Evolutionary conservation across 1,284 basidiomycete species (phyloP).

Genomic region (Hypsizygus ulmarius): DNA sequence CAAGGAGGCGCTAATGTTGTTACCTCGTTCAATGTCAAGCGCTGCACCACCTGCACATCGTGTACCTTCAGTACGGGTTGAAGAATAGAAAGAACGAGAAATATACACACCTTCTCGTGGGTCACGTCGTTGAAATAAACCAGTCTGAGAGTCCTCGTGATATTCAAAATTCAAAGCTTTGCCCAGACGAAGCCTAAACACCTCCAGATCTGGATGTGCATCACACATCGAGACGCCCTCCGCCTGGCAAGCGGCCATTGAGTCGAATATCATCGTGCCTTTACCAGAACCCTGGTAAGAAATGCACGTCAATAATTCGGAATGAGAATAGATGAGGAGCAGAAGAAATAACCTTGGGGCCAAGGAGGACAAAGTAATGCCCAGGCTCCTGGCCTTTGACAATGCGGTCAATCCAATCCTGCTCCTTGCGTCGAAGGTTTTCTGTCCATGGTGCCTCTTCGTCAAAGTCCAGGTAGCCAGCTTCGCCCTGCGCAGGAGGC

Average conservation of each 20-base stretch:
- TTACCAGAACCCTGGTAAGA: constrained; percentile 46
- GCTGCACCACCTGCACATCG: constrained; percentile 61
- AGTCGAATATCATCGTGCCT: constrained; percentile 79
- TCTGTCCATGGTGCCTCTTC: constrained; percentile 47
- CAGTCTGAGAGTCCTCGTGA: constrained; percentile 78
- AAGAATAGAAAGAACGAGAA: neutral
- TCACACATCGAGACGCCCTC: constrained; percentile 54
- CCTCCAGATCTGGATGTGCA: constrained; percentile 57
- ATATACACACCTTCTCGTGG: constrained; percentile 63
- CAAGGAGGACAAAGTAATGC: constrained; percentile 75
- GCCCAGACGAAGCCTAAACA: constrained; percentile 79
- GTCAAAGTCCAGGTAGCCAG: constrained; percentile 40
- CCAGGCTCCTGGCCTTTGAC: constrained; percentile 70
- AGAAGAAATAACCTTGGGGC: constrained; percentile 57
- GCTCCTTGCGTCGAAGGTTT: constrained; percentile 69
- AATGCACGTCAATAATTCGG: too few relatives aligned
- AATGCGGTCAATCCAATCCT: constrained; percentile 74
- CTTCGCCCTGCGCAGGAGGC: constrained; percentile 20
- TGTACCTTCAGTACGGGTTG: neutral
- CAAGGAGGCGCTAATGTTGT: constrained; percentile 8
- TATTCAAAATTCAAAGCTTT: constrained; percentile 79
- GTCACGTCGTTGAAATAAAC: constrained; percentile 78
- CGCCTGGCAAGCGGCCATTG: constrained; percentile 71
- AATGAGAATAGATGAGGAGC: neutral
- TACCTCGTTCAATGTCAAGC: constrained; percentile 81